Conservation (phyloP, 768 basidiomycete genomes). For the Suillus placidus region DNA sequence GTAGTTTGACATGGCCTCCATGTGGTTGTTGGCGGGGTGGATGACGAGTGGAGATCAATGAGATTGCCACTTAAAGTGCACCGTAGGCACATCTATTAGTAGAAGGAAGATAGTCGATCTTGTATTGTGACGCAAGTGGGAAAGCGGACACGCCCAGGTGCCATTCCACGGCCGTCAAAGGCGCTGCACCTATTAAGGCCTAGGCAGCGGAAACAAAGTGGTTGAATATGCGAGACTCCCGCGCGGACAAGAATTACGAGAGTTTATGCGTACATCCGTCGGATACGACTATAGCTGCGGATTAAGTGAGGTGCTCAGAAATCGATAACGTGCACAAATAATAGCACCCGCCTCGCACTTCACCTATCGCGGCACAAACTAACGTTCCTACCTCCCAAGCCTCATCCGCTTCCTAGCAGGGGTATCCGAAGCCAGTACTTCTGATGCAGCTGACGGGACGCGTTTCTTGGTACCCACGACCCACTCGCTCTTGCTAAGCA, state of each 20-base stretch:
- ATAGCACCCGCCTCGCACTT: background rate
- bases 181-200: background rate
- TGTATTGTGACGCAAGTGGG: too few relatives aligned
- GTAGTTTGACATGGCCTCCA: too few relatives aligned
- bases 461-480: conserved; percentile 23
- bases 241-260: background rate
- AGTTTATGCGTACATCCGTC: background rate
- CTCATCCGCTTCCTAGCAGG: conserved; percentile 31
- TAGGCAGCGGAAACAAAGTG: background rate
- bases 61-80: too few relatives aligned
- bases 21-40: too few relatives aligned
- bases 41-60: too few relatives aligned
- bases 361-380: background rate
- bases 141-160: too few relatives aligned
- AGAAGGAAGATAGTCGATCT: too few relatives aligned
- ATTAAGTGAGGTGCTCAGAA: background rate
- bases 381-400: background rate
- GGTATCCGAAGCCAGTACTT: conserved; percentile 17
- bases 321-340: background rate
- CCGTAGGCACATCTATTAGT: too few relatives aligned
- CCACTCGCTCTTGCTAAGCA: conserved; percentile 23
- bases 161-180: background rate
- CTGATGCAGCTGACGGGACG: conserved; percentile 27
- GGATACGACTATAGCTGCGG: background rate
- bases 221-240: background rate